Evolutionary conservation across 257 asterid genomes (phyloP).

Genomic region (Scutellaria barbata): DNA sequence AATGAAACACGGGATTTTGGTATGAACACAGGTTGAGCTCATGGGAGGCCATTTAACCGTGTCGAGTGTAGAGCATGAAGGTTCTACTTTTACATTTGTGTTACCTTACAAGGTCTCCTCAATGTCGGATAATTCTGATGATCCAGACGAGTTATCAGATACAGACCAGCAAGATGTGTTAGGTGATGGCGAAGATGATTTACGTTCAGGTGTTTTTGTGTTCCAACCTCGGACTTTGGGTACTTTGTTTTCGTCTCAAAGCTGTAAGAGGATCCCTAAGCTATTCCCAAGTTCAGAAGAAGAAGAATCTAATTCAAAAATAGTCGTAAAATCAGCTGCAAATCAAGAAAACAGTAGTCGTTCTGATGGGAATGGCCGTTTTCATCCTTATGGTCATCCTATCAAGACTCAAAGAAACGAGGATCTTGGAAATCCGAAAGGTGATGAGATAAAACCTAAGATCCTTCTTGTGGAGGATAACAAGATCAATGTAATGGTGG

Average conservation of each 20-base stretch:
- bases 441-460: conserved; percentile 51
- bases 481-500: conserved; percentile 82
- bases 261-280: conserved; percentile 52
- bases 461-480: conserved; percentile 89
- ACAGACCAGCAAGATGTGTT: conserved; percentile 48
- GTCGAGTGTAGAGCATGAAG: conserved; percentile 67
- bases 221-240: conserved; percentile 81
- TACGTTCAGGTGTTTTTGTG: conserved; percentile 61
- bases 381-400: conserved; percentile 32
- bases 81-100: conserved; percentile 82
- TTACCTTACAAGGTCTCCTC: conserved; percentile 78
- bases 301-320: conserved; percentile 43
- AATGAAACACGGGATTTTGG: neutral
- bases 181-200: conserved; percentile 66
- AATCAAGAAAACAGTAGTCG: neutral
- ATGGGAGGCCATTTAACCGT: conserved; percentile 92
- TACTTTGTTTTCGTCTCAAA: conserved; percentile 61
- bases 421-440: conserved; percentile 39
- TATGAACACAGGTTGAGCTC: conserved; percentile 78
- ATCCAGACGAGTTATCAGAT: conserved; percentile 70
- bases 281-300: conserved; percentile 53
- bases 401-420: conserved; percentile 24
- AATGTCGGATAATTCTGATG: conserved; percentile 62
- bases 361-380: conserved; percentile 32
- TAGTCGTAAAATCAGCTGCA: conserved; percentile 25